Evolutionary conservation across 2,329 filamentous ascomycete species (phyloP).

Genomic region (Remersonia thermophila): DNA sequence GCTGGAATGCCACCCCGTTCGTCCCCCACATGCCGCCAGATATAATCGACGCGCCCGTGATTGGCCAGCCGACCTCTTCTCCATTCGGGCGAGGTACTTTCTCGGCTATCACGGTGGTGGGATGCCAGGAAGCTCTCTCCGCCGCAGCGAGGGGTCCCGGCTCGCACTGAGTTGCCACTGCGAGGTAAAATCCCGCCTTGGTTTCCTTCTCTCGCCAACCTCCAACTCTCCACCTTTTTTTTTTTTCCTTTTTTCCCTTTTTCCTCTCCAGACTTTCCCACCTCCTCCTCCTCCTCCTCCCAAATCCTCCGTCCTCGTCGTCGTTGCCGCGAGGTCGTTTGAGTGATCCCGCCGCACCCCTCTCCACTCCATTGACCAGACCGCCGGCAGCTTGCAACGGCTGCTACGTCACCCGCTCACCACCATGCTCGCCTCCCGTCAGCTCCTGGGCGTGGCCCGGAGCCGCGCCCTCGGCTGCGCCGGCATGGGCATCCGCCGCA

Average conservation of each 20-base stretch:
- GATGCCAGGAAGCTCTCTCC: slow-evolving; percentile 6
- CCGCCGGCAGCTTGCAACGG: no score
- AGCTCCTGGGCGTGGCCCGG: slow-evolving; percentile 56
- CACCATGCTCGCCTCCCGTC: slow-evolving; percentile 60
- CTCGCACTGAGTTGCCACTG: slow-evolving; percentile 12
- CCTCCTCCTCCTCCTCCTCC: not conserved
- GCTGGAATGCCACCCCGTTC: slow-evolving; percentile 1
- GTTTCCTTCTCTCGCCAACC: slow-evolving; percentile 20
- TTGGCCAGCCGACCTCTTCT: slow-evolving; percentile 13
- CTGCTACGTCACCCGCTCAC: no score
- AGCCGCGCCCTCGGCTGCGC: slow-evolving; percentile 41
- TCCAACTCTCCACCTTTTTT: slow-evolving; percentile 9
- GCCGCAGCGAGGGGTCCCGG: slow-evolving; percentile 4
- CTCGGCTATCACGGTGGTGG: slow-evolving; percentile 20
- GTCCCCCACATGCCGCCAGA: slow-evolving; percentile 14
- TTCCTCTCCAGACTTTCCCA: slow-evolving; percentile 7
- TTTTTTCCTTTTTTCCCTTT: slow-evolving; percentile 17
- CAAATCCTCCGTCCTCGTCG: not conserved
- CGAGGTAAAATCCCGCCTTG: slow-evolving; percentile 19
- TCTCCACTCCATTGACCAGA: slow-evolving; percentile 28
- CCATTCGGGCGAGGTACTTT: slow-evolving; percentile 18
- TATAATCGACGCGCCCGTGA: slow-evolving; percentile 15
- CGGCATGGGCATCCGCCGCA: slow-evolving; percentile 52
- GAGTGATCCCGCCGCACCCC: slow-evolving; percentile 15
- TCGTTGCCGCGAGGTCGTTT: slow-evolving; percentile 20